These are phyloP conservation scores for Ploettnerulaceae sp. DNA, from an alignment of 2,329 filamentous ascomycete genomes.

Conservation along the genomic window DNA sequence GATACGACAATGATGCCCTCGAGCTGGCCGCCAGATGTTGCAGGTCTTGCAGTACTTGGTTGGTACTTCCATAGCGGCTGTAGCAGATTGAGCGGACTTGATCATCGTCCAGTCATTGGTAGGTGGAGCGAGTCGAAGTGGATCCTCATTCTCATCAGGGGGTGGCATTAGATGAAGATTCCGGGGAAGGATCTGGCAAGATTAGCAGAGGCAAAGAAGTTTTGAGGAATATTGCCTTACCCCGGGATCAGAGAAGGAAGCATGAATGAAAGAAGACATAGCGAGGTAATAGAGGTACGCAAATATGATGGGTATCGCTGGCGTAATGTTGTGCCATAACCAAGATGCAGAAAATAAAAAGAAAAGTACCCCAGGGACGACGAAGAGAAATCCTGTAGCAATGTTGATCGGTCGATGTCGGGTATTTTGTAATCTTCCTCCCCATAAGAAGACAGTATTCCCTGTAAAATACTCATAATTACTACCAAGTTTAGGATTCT, in stretches of 20 bases:
- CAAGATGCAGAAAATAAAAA: slow-evolving; percentile 74
- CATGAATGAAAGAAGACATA: slow-evolving; percentile 89
- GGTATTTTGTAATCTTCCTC: slow-evolving; percentile 84
- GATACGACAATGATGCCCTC: slow-evolving; percentile 91
- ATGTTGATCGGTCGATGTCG: slow-evolving; percentile 84
- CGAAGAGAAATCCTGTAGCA: slow-evolving; percentile 73
- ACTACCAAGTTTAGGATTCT: slow-evolving; percentile 47
- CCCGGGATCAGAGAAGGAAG: slow-evolving; percentile 86
- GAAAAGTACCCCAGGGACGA: slow-evolving; percentile 76
- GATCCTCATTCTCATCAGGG: slow-evolving; percentile 69
- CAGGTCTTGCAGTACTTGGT: slow-evolving; percentile 98
- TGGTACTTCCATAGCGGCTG: slow-evolving; percentile 93
- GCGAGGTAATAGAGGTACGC: slow-evolving; percentile 89
- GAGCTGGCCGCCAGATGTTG: slow-evolving; percentile 93
- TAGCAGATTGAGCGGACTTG: slow-evolving; percentile 65
- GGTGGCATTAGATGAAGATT: slow-evolving; percentile 89
- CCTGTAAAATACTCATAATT: slow-evolving; percentile 93
- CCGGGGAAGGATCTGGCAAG: slow-evolving; percentile 78
- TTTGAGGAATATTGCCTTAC: slow-evolving; percentile 52
- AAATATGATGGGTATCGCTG: slow-evolving; percentile 83
- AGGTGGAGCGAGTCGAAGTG: slow-evolving; percentile 72
- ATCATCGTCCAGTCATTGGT: slow-evolving; percentile 94
- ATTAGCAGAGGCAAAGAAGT: slow-evolving; percentile 15
- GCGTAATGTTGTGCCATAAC: slow-evolving; percentile 84
- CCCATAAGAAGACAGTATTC: slow-evolving; percentile 85